phyloP scores from a whole-genome alignment of 2,329 filamentous ascomycete genomes.

The Chaetomiaceae sp. region DNA sequence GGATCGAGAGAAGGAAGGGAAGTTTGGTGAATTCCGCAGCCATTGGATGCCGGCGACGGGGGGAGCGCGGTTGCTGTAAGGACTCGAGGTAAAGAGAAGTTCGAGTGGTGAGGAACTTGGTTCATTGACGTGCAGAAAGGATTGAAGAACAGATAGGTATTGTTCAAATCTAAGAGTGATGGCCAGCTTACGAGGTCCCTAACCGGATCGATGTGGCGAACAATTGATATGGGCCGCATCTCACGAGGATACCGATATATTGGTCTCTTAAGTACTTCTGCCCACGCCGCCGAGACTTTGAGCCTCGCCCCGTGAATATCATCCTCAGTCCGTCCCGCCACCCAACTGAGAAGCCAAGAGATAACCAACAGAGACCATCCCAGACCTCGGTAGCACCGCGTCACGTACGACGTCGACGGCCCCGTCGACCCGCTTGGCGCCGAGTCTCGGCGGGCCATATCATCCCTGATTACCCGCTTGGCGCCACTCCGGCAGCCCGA shows the following conservation, averaged over 20 bases:
- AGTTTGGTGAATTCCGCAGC: constrained; percentile 43
- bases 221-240: too few relatives aligned
- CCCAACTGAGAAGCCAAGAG: constrained; percentile 21
- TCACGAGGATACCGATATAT: too few relatives aligned
- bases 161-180: too few relatives aligned
- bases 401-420: too few relatives aligned
- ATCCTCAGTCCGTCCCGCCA: too few relatives aligned
- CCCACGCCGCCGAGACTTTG: too few relatives aligned
- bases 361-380: constrained; percentile 20
- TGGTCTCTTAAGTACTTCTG: too few relatives aligned
- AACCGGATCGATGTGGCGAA: too few relatives aligned
- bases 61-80: constrained; percentile 7
- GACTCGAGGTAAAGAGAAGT: constrained; percentile 3
- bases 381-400: too few relatives aligned
- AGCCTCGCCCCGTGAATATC: too few relatives aligned
- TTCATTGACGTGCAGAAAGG: constrained; percentile 13
- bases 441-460: constrained; percentile 17
- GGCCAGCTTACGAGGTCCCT: too few relatives aligned
- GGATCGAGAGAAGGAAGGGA: constrained; percentile 54
- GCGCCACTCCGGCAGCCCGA: neutral
- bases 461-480: constrained; percentile 10
- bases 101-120: constrained; percentile 7
- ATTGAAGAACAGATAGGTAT: neutral
- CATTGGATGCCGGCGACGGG: constrained; percentile 18
- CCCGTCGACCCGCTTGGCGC: constrained; percentile 22